Percentiles rank a stretch among this genome's conserved stretches.
Evolutionary conservation across 2,329 filamentous ascomycete species (phyloP).

Genomic region (Mariannaea elegans): DNA sequence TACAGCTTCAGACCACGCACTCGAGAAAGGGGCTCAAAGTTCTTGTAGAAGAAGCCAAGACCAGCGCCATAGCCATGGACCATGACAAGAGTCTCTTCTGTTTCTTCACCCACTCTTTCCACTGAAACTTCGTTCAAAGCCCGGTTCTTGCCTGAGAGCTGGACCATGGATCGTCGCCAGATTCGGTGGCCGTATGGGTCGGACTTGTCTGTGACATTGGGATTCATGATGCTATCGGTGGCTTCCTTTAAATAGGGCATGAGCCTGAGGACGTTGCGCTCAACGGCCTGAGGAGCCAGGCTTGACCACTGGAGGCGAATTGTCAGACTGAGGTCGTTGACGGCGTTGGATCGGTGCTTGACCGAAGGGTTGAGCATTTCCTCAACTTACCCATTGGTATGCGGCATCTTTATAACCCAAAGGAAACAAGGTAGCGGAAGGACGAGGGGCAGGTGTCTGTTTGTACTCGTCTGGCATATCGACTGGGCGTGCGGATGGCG

Average conservation of each 20-base stretch:
- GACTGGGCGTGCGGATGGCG: constrained; percentile 32
- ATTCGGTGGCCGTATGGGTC: constrained; percentile 87
- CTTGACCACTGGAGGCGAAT: constrained; percentile 75
- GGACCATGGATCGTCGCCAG: constrained; percentile 88
- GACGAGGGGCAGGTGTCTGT: constrained; percentile 40
- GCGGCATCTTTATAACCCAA: constrained; percentile 92
- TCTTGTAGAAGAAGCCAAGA: constrained; percentile 97
- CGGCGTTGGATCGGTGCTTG: neutral
- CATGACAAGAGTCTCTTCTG: constrained; percentile 91
- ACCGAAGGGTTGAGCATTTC: neutral
- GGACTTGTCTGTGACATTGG: constrained; percentile 55
- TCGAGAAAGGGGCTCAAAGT: constrained; percentile 88
- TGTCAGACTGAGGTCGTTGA: constrained; percentile 13
- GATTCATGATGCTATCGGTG: constrained; percentile 69
- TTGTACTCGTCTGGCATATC: constrained; percentile 36
- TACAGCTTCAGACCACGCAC: constrained; percentile 86
- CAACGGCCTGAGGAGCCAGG: constrained; percentile 82
- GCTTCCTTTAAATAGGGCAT: constrained; percentile 85
- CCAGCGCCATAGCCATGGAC: constrained; percentile 96
- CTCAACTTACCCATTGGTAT: constrained; percentile 82
- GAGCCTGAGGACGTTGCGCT: constrained; percentile 86
- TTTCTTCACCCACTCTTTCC: constrained; percentile 80
- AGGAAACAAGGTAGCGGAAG: constrained; percentile 71
- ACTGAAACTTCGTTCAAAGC: constrained; percentile 93
- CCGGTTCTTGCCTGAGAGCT: constrained; percentile 84